phyloP scores from a whole-genome alignment of 371 early-diverging fungal species.

The Actinomucor elegans region DNA sequence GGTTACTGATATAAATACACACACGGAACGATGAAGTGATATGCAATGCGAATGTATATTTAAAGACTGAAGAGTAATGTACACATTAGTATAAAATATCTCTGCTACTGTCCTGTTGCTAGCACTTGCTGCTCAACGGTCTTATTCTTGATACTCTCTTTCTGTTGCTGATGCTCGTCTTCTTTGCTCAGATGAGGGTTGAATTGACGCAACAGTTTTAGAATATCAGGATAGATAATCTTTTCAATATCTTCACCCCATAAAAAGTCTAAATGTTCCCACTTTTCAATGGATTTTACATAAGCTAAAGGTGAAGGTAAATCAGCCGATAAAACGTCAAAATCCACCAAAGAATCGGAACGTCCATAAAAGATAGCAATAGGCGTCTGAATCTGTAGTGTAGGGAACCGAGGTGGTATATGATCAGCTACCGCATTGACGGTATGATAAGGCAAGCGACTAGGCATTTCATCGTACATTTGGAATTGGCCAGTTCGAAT shows the following conservation, averaged over 20 bases:
- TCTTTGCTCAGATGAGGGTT: constrained; percentile 21
- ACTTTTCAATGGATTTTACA: constrained; percentile 62
- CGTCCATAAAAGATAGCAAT: constrained; percentile 92
- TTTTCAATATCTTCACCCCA: constrained; percentile 69
- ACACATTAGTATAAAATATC: no score
- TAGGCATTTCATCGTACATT: constrained; percentile 90
- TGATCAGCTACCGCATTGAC: constrained; percentile 49
- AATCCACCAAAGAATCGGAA: constrained; percentile 81
- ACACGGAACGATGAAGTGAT: no score
- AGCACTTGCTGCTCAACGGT: constrained; percentile 1
- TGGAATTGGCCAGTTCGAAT: constrained; percentile 85
- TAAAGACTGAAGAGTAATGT: no score
- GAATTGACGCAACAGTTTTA: constrained; percentile 37
- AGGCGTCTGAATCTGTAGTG: constrained; percentile 79
- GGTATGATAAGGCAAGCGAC: constrained; percentile 59
- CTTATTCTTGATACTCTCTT: constrained; percentile 14
- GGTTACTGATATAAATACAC: no score
- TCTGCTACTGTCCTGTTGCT: neutral
- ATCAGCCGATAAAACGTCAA: constrained; percentile 59
- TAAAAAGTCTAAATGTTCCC: constrained; percentile 82
- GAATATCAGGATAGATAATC: constrained; percentile 48
- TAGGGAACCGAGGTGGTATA: constrained; percentile 71
- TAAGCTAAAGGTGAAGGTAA: constrained; percentile 58
- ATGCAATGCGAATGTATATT: no score
- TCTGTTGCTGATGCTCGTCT: neutral